Conservation (phyloP, 495 filamentous ascomycete species). For the Penicillium steckii region DNA sequence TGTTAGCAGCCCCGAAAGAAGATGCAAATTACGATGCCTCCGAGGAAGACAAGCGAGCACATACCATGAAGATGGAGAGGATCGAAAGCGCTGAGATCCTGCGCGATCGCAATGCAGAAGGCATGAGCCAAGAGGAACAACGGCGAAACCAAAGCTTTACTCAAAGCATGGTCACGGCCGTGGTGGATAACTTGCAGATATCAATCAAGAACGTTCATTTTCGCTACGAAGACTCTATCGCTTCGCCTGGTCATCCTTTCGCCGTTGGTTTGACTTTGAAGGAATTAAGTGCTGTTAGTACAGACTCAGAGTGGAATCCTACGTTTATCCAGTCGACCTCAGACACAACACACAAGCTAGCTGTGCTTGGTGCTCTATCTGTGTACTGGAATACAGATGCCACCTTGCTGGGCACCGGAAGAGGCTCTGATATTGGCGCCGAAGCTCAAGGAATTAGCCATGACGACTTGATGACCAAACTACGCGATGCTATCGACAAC, state of each 20-base stretch:
- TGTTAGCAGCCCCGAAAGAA: constrained; percentile 90
- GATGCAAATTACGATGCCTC: constrained; percentile 90
- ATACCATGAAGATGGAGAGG: constrained; percentile 94
- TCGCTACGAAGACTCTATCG: constrained; percentile 96
- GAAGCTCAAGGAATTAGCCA: constrained; percentile 67
- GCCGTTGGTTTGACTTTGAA: constrained; percentile 86
- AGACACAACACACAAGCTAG: constrained; percentile 84
- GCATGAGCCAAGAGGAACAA: constrained; percentile 90
- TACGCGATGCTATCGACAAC: constrained; percentile 73
- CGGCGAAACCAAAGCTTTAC: constrained; percentile 96
- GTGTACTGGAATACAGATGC: constrained; percentile 98
- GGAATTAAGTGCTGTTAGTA: constrained; percentile 95
- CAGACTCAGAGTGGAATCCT: constrained; percentile 87
- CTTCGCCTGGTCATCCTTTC: constrained; percentile 92
- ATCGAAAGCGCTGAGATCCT: constrained; percentile 92
- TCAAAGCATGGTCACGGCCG: constrained; percentile 87
- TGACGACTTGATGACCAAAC: constrained; percentile 69
- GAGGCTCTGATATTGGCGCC: constrained; percentile 55
- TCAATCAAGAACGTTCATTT: constrained; percentile 97
- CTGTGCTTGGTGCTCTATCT: constrained; percentile 79
- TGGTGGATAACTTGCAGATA: constrained; percentile 96
- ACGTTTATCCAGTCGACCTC: constrained; percentile 88
- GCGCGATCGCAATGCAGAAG: constrained; percentile 87
- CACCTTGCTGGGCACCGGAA: constrained; percentile 72
- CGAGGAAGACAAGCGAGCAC: constrained; percentile 79